Base-by-base conservation (phyloP, 768 basidiomycete species). In the Jaapia argillacea region DNA sequence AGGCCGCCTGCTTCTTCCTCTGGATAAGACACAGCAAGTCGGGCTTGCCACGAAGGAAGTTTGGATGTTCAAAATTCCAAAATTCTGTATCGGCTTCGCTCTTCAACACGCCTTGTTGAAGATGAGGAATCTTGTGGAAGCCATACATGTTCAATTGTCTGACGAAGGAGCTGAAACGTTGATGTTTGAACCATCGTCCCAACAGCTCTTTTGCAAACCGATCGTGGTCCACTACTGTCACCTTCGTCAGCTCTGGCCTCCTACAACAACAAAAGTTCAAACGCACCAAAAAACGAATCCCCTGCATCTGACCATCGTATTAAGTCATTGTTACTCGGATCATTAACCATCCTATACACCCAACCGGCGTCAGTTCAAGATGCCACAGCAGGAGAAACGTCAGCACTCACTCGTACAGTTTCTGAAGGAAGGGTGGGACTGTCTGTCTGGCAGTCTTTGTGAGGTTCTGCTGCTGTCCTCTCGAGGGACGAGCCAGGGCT, bases 81-180 rank as follows among this genome's bases (percentile, higher is more conserved):
- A 81, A 75, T 55, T 93, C 90, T 37, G 75, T 79, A 49, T 84
- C 85, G 42, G 75, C 69, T 45, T 92, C 88, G 58, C 79, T 75
- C 57, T 81, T 85, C 48, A 97, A 73, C 22, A 90, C 91, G 37
- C 93, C 92, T 60, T 94, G 88, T 55, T 94, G 92, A 16, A 97
- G 78, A 58, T 98, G 92, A 0, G 92, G 93, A 38, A 97, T 89
- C 67, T 86, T 86, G 72, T 88, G 86, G 60, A 92, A 91, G 43
- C 88, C 88, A 61, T 93, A 96, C 86, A 92, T 92, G 71, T 93
- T 96, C 51, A 93, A 72, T 58, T 96, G 90, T 12, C 90, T 75
- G 14, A 93, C 90, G 53, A 96, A 96, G 25, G 84, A 86, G 45
- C 78, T 76, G 63, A 96, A 98, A 60, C 94, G 96, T 48, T 85